Evolutionary conservation across 1,284 basidiomycete species (phyloP).

Genomic region (Phellopilus nigrolimitatus): DNA sequence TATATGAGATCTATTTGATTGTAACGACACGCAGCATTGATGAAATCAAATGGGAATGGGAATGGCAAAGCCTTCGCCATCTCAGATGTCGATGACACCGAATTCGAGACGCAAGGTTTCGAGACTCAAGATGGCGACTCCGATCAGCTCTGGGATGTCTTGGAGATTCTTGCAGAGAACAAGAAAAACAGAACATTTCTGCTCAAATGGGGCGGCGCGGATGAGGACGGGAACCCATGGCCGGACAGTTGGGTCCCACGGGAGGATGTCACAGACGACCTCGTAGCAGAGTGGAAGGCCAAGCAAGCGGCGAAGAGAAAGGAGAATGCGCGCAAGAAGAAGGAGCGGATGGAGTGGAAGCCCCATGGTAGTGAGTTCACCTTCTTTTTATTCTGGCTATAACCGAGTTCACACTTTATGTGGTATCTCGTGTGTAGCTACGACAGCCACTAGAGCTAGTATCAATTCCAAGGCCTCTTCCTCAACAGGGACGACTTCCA

Average conservation of each 20-base stretch:
- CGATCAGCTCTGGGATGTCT: conserved; percentile 15
- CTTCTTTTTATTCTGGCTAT: not conserved
- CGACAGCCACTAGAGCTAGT: not conserved
- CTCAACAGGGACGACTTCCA: conserved; percentile 1
- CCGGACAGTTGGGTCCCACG: conserved; percentile 18
- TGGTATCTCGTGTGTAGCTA: not conserved
- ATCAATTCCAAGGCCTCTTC: not conserved
- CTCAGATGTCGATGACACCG: not conserved
- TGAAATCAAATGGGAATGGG: too few relatives aligned
- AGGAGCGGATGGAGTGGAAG: not conserved
- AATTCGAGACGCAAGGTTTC: conserved; percentile 13
- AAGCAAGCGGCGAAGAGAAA: conserved; percentile 11
- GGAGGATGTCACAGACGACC: conserved; percentile 18
- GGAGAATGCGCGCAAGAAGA: conserved; percentile 3
- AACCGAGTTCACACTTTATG: not conserved
- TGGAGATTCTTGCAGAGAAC: conserved; percentile 10
- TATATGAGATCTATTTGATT: too few relatives aligned
- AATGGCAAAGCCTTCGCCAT: not conserved
- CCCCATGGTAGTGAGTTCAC: conserved; percentile 1
- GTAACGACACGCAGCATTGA: too few relatives aligned
- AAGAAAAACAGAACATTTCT: conserved; percentile 6
- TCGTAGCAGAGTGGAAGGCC: conserved; percentile 19
- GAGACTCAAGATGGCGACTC: conserved; percentile 11
- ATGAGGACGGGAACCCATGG: conserved; percentile 19
- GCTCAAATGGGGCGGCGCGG: conserved; percentile 16